Evolutionary conservation across 176 grass and related monocot genomes (phyloP).

Genomic region (Triticum dicoccoides): DNA sequence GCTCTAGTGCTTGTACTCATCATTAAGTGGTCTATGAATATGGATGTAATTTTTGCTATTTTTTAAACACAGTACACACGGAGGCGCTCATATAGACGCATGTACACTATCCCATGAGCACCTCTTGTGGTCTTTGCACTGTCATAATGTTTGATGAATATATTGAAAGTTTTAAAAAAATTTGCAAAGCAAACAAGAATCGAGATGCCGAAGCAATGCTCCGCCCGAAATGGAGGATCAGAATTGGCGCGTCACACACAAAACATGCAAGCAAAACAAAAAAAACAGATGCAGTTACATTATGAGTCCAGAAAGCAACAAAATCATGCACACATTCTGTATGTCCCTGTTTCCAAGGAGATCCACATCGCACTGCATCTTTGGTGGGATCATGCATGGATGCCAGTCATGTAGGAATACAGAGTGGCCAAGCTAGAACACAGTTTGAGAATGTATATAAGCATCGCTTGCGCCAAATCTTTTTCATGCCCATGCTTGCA

Average conservation of each 20-base stretch:
- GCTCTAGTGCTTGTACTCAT: too few relatives aligned
- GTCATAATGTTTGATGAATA: too few relatives aligned
- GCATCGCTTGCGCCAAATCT: not conserved
- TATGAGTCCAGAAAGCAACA: not conserved
- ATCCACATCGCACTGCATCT: not conserved
- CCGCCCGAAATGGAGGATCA: not conserved
- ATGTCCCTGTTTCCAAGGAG: not conserved
- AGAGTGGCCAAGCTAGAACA: not conserved
- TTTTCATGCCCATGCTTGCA: not conserved
- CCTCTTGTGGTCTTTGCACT: too few relatives aligned
- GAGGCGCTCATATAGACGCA: too few relatives aligned
- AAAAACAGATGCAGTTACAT: conserved; percentile 10
- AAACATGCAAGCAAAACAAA: conserved; percentile 3
- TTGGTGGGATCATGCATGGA: not conserved
- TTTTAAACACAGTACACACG: too few relatives aligned
- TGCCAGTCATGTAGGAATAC: not conserved
- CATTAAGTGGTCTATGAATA: too few relatives aligned
- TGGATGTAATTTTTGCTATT: too few relatives aligned
- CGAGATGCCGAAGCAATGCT: not conserved
- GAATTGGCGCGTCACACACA: not conserved
- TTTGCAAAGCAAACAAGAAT: not conserved
- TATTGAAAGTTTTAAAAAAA: too few relatives aligned
- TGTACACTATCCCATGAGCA: too few relatives aligned
- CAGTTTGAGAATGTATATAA: conserved; percentile 1
- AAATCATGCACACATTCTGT: not conserved